Evolutionary conservation across 2,329 filamentous ascomycete genomes (phyloP).

Genomic region (Paraphoma chrysanthemicola): DNA sequence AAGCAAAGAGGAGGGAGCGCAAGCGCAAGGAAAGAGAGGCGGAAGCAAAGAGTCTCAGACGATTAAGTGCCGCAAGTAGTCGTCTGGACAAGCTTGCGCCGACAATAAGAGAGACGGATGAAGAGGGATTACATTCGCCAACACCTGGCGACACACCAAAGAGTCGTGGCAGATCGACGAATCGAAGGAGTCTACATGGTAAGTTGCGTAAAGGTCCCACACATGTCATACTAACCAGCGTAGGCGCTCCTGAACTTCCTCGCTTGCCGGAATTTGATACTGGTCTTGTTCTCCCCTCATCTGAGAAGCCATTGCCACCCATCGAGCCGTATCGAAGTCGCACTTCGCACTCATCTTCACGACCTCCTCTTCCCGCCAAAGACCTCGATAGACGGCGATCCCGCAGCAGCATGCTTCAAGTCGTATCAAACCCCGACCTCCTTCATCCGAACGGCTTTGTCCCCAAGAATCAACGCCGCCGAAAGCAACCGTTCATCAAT

Average conservation of each 20-base stretch:
- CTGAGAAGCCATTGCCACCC: conserved; percentile 66
- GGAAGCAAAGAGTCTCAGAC: conserved; percentile 78
- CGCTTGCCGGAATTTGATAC: conserved; percentile 70
- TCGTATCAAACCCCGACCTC: conserved; percentile 76
- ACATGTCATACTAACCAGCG: conserved; percentile 49
- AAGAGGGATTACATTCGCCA: conserved; percentile 66
- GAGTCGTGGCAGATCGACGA: conserved; percentile 77
- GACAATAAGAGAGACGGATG: conserved; percentile 77
- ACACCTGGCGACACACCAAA: conserved; percentile 64
- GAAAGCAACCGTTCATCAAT: conserved; percentile 69
- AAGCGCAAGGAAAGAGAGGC: conserved; percentile 86
- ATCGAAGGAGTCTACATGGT: conserved; percentile 66
- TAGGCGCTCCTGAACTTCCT: conserved; percentile 71
- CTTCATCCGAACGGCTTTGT: conserved; percentile 63
- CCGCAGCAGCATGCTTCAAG: conserved; percentile 83
- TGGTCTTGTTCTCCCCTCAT: conserved; percentile 48
- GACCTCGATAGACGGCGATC: conserved; percentile 72
- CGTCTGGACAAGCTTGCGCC: conserved; percentile 82
- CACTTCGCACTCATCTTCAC: conserved; percentile 78
- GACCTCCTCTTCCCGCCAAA: conserved; percentile 85
- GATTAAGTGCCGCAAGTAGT: conserved; percentile 88
- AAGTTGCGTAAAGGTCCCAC: conserved; percentile 9
- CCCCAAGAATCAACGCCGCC: conserved; percentile 59
- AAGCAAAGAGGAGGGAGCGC: conserved; percentile 77
- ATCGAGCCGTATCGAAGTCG: conserved; percentile 80